These are phyloP conservation scores for Bretziella fagacearum DNA, from an alignment of 2,329 filamentous ascomycete genomes.

Conservation along the genomic window DNA sequence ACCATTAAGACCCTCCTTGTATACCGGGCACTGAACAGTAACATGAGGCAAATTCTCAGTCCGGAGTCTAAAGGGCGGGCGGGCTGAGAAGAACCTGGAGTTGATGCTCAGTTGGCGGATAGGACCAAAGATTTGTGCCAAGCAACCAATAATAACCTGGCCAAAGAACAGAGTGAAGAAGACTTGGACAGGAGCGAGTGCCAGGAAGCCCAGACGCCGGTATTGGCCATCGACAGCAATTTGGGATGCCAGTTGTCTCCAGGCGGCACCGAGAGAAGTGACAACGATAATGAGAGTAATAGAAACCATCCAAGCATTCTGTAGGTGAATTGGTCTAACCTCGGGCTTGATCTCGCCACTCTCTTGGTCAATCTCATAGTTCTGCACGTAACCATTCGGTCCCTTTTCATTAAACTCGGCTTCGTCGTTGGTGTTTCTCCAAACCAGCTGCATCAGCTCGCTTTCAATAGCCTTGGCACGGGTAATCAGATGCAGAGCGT, in stretches of 20 bases:
- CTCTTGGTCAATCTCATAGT: slow-evolving; percentile 52
- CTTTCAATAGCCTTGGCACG: slow-evolving; percentile 57
- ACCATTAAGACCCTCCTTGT: slow-evolving; percentile 61
- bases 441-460: slow-evolving; percentile 62
- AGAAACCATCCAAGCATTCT: slow-evolving; percentile 52
- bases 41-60: slow-evolving; percentile 46
- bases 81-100: slow-evolving; percentile 67
- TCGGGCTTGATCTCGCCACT: slow-evolving; percentile 49
- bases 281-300: slow-evolving; percentile 50
- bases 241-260: slow-evolving; percentile 52
- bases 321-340: slow-evolving; percentile 47
- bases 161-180: slow-evolving; percentile 73
- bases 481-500: slow-evolving; percentile 51
- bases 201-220: slow-evolving; percentile 45
- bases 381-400: slow-evolving; percentile 18
- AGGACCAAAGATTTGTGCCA: slow-evolving; percentile 61
- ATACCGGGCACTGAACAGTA: slow-evolving; percentile 75
- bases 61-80: slow-evolving; percentile 45
- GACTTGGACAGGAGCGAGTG: slow-evolving; percentile 51
- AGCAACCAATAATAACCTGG: slow-evolving; percentile 59
- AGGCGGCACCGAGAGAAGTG: slow-evolving; percentile 50
- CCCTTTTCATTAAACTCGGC: slow-evolving; percentile 30
- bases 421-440: slow-evolving; percentile 39
- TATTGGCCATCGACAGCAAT: slow-evolving; percentile 46
- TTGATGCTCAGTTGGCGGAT: slow-evolving; percentile 56